Conservation (phyloP, 495 filamentous ascomycete genomes). For the Lophiostoma macrostomum region DNA sequence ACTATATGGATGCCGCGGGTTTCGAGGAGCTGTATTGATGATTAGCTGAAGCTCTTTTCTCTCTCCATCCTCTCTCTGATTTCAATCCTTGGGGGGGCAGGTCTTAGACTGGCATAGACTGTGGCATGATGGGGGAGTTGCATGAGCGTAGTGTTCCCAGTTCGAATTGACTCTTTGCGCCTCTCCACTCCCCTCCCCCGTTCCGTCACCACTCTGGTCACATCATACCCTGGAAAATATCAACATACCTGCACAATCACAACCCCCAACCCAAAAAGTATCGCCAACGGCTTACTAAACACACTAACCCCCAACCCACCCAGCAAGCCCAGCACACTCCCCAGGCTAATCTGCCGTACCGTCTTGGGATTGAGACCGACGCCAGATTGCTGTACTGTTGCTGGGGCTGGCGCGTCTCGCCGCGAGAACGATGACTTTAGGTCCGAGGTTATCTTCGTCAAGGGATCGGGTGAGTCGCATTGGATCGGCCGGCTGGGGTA, state of each 20-base stretch:
- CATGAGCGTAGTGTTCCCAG: constrained; percentile 1
- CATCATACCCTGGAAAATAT: not conserved
- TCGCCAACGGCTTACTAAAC: constrained; percentile 71
- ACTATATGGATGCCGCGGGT: constrained; percentile 72
- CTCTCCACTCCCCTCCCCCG: too few species aligned
- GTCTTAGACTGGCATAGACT: too few species aligned
- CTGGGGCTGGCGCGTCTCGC: not conserved
- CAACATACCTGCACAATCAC: constrained; percentile 66
- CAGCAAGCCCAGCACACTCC: constrained; percentile 66
- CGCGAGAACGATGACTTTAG: not conserved
- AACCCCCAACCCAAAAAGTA: constrained; percentile 68
- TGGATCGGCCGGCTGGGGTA: constrained; percentile 1
- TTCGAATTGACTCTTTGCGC: too few species aligned
- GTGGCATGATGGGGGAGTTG: not conserved
- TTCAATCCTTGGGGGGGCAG: too few species aligned
- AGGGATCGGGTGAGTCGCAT: constrained; percentile 17
- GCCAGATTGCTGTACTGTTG: not conserved
- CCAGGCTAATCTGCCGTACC: constrained; percentile 66
- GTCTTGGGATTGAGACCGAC: constrained; percentile 49
- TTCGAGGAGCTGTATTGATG: constrained; percentile 58
- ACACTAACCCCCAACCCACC: constrained; percentile 67
- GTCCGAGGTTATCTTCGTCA: constrained; percentile 23
- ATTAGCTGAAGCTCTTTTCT: constrained; percentile 2
- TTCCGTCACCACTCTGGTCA: too few species aligned
- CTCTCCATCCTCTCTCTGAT: not conserved